A percentile compares a stretch with the other conserved stretches of the same genome.
phyloP scores from a whole-genome alignment of 805 yeast species.

The Candida tibetensis region DNA sequence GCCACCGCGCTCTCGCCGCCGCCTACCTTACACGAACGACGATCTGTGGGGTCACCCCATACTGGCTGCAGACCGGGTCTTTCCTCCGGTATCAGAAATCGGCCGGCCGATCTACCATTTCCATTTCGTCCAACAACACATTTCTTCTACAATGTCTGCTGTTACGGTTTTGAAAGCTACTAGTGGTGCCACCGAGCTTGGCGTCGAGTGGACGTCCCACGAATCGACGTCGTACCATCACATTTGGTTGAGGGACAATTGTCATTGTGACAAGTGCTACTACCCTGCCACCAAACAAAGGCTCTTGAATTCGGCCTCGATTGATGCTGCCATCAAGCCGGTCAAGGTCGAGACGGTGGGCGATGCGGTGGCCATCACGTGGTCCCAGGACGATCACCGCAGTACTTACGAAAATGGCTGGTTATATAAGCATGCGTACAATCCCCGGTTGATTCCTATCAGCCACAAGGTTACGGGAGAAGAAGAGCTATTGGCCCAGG shows the following conservation, averaged over 20 bases:
- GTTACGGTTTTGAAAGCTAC: not conserved
- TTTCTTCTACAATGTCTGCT: not conserved
- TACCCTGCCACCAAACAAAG: conserved; percentile 58
- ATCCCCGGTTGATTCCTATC: conserved; percentile 43
- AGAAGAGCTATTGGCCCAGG: conserved; percentile 25
- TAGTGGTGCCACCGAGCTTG: conserved; percentile 4
- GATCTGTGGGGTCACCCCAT: too few relatives aligned
- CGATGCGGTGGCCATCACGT: conserved; percentile 18
- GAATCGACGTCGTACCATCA: conserved; percentile 29
- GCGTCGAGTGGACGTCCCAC: conserved; percentile 6
- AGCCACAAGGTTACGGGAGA: conserved; percentile 27
- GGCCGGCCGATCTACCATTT: too few relatives aligned
- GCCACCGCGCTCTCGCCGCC: too few relatives aligned
- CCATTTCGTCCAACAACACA: not conserved
- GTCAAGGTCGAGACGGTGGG: conserved; percentile 14
- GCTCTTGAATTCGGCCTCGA: conserved; percentile 50
- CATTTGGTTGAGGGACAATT: conserved; percentile 65
- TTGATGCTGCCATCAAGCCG: conserved; percentile 22
- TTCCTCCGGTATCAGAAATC: too few relatives aligned
- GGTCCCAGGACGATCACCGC: conserved; percentile 42
- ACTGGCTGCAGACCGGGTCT: too few relatives aligned
- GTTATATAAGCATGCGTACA: conserved; percentile 51
- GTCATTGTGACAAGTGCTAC: conserved; percentile 56
- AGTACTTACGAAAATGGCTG: conserved; percentile 38
- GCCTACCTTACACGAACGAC: too few relatives aligned